phyloP scores from a whole-genome alignment of 164 flowering plant genomes.

The Vitis cinerea region DNA sequence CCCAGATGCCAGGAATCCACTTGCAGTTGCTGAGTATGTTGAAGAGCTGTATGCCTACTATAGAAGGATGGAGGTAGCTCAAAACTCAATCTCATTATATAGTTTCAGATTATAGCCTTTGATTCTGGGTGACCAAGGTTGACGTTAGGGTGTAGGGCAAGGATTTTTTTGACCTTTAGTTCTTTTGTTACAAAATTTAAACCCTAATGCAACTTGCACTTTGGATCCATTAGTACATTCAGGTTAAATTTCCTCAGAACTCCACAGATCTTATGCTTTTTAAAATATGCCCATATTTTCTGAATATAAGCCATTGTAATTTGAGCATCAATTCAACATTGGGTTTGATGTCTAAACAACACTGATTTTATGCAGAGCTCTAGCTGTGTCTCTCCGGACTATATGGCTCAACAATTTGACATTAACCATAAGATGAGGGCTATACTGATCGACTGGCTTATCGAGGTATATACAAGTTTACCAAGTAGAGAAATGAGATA shows the following conservation, averaged over 20 bases:
- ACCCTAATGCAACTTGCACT: too few relatives aligned
- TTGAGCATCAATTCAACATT: background rate
- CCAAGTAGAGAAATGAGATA: too few relatives aligned
- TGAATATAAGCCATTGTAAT: background rate
- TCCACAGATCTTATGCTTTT: too few relatives aligned
- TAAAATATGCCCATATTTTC: too few relatives aligned
- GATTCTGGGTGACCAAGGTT: too few relatives aligned
- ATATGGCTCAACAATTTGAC: conserved; percentile 54
- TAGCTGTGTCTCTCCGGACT: conserved; percentile 46
- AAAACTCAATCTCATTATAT: background rate
- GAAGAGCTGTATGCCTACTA: conserved; percentile 50
- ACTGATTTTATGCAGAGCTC: conserved; percentile 25
- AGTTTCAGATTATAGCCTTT: background rate
- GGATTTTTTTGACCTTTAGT: too few relatives aligned
- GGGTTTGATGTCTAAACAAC: background rate
- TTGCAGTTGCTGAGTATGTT: conserved; percentile 58
- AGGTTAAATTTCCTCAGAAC: too few relatives aligned
- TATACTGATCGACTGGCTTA: conserved; percentile 66
- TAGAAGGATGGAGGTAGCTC: conserved; percentile 48
- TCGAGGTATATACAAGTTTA: conserved; percentile 40
- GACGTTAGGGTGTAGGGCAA: too few relatives aligned
- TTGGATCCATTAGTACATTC: too few relatives aligned
- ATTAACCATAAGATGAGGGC: conserved; percentile 66
- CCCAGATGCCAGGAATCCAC: conserved; percentile 42
- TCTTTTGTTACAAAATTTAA: too few relatives aligned